Conservation (phyloP, 805 yeast species). For the Candida sphagnicola region DNA sequence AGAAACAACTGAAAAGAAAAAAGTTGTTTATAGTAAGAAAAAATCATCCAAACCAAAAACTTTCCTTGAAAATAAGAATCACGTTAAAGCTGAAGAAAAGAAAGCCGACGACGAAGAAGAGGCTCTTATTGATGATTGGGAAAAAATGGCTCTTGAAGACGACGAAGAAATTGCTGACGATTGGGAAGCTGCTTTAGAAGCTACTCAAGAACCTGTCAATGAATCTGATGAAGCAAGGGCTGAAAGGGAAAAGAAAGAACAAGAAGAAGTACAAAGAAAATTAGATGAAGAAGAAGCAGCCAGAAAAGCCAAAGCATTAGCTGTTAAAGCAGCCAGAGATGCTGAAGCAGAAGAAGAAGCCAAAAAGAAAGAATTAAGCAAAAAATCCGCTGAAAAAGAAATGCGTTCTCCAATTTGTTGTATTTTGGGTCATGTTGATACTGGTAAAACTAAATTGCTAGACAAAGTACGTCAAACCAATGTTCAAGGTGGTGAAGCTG, state of each 20-base stretch:
- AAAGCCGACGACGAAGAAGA: constrained; percentile 38
- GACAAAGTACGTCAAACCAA: constrained; percentile 98
- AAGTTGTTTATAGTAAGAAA: constrained; percentile 67
- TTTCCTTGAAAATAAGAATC: constrained; percentile 24
- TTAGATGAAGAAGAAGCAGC: constrained; percentile 28
- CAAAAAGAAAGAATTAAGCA: constrained; percentile 17
- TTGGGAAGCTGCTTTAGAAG: constrained; percentile 49
- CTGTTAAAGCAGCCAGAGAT: constrained; percentile 19
- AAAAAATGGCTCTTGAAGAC: constrained; percentile 60
- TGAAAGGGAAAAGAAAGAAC: constrained; percentile 28
- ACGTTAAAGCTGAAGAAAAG: constrained; percentile 17
- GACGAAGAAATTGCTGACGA: constrained; percentile 49
- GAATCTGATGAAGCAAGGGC: constrained; percentile 24
- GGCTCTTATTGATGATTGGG: constrained; percentile 83
- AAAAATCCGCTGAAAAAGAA: constrained; percentile 40
- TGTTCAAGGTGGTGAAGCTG: constrained; percentile 99
- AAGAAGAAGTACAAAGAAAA: constrained; percentile 27
- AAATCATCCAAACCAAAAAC: constrained; percentile 51
- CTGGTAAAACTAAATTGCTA: constrained; percentile 96
- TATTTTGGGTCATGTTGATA: constrained; percentile 99
- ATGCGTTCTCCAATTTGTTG: constrained; percentile 98
- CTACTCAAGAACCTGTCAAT: constrained; percentile 16
- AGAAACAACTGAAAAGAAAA: constrained; percentile 45
- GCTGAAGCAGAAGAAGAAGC: constrained; percentile 27
- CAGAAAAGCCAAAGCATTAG: constrained; percentile 23